Base-by-base conservation (phyloP, 176 grass and related monocot species). In the Aechmea fasciata region DNA sequence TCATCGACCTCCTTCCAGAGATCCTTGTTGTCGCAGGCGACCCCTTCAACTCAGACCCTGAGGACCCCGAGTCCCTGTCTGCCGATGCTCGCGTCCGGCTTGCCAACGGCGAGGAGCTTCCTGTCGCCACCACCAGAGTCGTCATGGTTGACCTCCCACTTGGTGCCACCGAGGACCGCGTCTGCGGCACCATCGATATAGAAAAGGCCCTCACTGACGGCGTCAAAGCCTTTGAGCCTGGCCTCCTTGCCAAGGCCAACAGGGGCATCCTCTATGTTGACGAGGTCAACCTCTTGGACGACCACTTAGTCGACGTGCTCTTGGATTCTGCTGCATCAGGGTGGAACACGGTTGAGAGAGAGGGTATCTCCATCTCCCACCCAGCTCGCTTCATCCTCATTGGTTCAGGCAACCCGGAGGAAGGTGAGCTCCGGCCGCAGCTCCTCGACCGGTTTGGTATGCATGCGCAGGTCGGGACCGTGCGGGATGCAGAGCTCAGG, bases 171-270 rank as follows among this genome's bases (percentile, higher is more conserved):
- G 94, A 99, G 73, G 94, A 99, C 71, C 75, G 94, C 59, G 94
- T 99, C 33, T 99, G 94, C 55, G 94, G 94, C 78, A 99, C 94
- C 13, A 99, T 99, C n/a, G 94, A 99, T 80, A 99, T 99, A 1
- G 94, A 99, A 80, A 99, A 99, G 82, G 94, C 94, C 3, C 90
- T 99, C 54, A 93, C 94, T 0, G 94, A 99, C 51, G 94, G 94
- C 19, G 89, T 99, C 77, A 99, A 99, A 84, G 94, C 94, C 1
- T 99, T 99, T 12, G 94, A 99, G 75, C 94, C 94, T 0, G 94
- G 94, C 3, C 53, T 99, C 71, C 89, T 99, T 2, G 94, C 94
- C 17, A 99, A 99, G 80, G 94, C 94, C 76, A 99, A 99, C 3
- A 78, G 94, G 73, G 94, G 94, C 10, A 99, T 99, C 52, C 87